phyloP scores from a whole-genome alignment of 2,329 filamentous ascomycete species.

The Penicillium sp. region DNA sequence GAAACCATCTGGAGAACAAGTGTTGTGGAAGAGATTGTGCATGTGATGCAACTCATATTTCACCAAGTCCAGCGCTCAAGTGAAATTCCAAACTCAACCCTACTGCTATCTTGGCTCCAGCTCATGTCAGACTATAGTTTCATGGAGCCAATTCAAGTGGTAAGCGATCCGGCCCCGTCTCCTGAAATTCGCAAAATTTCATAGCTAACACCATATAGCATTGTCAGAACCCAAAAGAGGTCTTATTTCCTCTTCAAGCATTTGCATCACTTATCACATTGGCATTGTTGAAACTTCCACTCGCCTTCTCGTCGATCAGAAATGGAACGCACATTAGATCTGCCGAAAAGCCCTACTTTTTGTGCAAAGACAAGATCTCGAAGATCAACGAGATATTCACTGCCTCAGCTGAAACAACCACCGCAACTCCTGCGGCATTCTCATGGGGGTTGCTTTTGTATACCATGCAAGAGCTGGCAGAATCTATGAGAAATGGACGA shows the following conservation, averaged over 20 bases:
- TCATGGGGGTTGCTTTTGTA: constrained; percentile 79
- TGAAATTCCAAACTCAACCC: constrained; percentile 58
- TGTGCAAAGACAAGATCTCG: constrained; percentile 69
- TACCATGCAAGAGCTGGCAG: constrained; percentile 65
- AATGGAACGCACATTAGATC: constrained; percentile 23
- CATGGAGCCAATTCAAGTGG: constrained; percentile 63
- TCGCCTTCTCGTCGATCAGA: constrained; percentile 58
- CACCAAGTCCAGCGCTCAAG: constrained; percentile 65
- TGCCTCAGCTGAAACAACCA: constrained; percentile 59
- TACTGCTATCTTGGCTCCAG: constrained; percentile 73
- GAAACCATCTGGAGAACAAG: constrained; percentile 66
- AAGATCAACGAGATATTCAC: constrained; percentile 73
- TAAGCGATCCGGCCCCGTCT: constrained; percentile 42
- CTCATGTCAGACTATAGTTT: constrained; percentile 70
- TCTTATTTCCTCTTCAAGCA: constrained; percentile 63
- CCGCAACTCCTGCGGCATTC: constrained; percentile 73
- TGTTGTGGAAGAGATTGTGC: constrained; percentile 69
- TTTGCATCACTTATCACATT: constrained; percentile 72
- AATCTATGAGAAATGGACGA: background rate
- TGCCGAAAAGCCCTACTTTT: constrained; percentile 59
- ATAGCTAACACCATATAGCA: constrained; percentile 32
- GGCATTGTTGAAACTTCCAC: constrained; percentile 68
- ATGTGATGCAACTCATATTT: constrained; percentile 73
- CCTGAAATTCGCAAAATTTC: background rate
- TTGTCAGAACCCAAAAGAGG: constrained; percentile 40